Conservation (phyloP, 2,329 filamentous ascomycete genomes). For the Pseudomassariella vexata region DNA sequence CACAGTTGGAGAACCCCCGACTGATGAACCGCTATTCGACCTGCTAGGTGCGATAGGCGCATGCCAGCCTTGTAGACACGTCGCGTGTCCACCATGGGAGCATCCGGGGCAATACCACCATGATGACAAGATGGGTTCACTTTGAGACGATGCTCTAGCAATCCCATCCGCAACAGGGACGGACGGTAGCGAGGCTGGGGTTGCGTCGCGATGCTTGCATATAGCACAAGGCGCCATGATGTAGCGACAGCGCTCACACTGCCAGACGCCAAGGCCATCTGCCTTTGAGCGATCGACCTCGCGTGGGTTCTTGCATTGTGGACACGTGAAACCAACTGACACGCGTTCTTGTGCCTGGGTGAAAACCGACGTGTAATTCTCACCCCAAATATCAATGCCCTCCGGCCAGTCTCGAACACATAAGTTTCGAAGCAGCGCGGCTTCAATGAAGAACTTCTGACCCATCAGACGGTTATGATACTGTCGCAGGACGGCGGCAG, state of each 20-base stretch:
- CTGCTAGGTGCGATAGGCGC: constrained; percentile 21
- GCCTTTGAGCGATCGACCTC: constrained; percentile 43
- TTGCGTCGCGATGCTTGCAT: constrained; percentile 47
- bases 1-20: constrained; percentile 7
- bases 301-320: constrained; percentile 49
- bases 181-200: constrained; percentile 27
- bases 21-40: constrained; percentile 4
- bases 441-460: constrained; percentile 55
- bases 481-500: constrained; percentile 50
- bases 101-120: constrained; percentile 64
- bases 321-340: constrained; percentile 47
- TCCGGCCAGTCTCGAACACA: constrained; percentile 52
- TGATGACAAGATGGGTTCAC: constrained; percentile 29
- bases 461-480: constrained; percentile 55
- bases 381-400: constrained; percentile 45
- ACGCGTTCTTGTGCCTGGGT: constrained; percentile 48
- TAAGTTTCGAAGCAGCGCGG: constrained; percentile 55
- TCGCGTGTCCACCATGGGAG: constrained; percentile 56
- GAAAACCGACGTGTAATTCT: constrained; percentile 50
- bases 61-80: constrained; percentile 57
- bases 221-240: constrained; percentile 53
- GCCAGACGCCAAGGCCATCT: constrained; percentile 42
- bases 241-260: constrained; percentile 49
- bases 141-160: constrained; percentile 6
- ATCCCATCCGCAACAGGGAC: constrained; percentile 18